A percentile compares a stretch with the other conserved stretches of the same genome.
Conservation (phyloP, 1,139 yeast genomes). For the Ogataea hybrid region DNA sequence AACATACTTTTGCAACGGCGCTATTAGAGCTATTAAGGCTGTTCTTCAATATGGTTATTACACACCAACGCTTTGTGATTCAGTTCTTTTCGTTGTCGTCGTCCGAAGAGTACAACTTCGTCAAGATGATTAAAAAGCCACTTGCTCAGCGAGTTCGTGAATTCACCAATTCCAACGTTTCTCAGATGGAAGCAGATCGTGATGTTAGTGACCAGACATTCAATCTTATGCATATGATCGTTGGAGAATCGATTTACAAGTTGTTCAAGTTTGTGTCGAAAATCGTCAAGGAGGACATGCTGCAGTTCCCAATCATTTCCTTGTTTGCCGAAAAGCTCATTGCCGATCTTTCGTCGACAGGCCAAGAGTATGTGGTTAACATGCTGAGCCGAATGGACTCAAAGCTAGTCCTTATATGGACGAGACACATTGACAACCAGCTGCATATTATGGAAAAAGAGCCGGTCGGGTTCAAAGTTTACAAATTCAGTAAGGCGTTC, state of each 20-base stretch:
- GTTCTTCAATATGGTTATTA: too few species aligned
- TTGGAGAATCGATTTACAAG: slow-evolving; percentile 50
- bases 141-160: too few species aligned
- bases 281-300: slow-evolving; percentile 35
- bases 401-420: slow-evolving; percentile 57
- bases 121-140: too few species aligned
- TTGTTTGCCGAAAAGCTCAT: slow-evolving; percentile 40
- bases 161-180: too few species aligned
- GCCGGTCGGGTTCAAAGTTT: slow-evolving; percentile 36
- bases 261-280: slow-evolving; percentile 37
- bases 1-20: too few species aligned
- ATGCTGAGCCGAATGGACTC: slow-evolving; percentile 52
- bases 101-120: too few species aligned
- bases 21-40: too few species aligned
- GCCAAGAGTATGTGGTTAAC: slow-evolving; percentile 66
- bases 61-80: too few species aligned
- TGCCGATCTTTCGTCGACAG: slow-evolving; percentile 42
- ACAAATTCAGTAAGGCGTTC: slow-evolving; percentile 42
- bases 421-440: slow-evolving; percentile 54
- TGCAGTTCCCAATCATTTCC: slow-evolving; percentile 43
- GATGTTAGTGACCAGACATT: slow-evolving; percentile 54
- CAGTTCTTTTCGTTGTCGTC: too few species aligned
- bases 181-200: slow-evolving; percentile 52
- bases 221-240: slow-evolving; percentile 50
- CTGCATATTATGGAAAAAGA: slow-evolving; percentile 46